Evolutionary conservation across 345 rosid genomes (phyloP).

Genomic region (Bruguiera parviflora): DNA sequence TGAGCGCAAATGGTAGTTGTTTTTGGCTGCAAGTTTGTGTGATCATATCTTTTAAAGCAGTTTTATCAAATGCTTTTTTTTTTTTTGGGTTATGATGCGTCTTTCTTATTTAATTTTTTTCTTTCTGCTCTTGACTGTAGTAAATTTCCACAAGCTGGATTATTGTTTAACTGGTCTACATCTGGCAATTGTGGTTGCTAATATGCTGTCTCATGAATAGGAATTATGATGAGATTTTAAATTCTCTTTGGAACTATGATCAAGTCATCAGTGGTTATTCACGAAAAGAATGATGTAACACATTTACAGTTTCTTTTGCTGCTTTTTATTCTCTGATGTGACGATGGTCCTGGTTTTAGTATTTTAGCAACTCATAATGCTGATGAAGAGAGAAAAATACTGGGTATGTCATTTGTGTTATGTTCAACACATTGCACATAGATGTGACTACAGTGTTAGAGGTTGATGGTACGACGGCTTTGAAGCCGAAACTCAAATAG

Average conservation of each 20-base stretch:
- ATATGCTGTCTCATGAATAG: not conserved
- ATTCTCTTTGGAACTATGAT: too few relatives aligned
- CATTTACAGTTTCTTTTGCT: too few relatives aligned
- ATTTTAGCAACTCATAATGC: not conserved
- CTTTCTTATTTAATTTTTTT: not conserved
- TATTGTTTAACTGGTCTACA: not conserved
- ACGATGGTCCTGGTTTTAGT: not conserved
- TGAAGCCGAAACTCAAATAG: not conserved
- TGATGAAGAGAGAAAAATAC: not conserved
- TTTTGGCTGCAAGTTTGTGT: not conserved
- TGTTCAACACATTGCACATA: not conserved
- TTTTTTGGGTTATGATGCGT: too few relatives aligned
- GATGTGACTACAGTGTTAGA: not conserved
- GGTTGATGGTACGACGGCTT: not conserved
- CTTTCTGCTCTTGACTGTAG: too few relatives aligned
- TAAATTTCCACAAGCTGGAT: not conserved
- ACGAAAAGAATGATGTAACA: too few relatives aligned
- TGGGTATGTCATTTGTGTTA: not conserved
- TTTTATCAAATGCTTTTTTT: too few relatives aligned
- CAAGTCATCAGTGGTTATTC: too few relatives aligned
- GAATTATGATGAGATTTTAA: not conserved
- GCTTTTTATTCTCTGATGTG: not conserved
- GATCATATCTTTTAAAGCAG: too few relatives aligned
- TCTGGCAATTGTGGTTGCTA: not conserved
- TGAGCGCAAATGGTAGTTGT: not conserved